phyloP scores from a whole-genome alignment of 2,329 filamentous ascomycete species.

The Diaporthe longicolla region DNA sequence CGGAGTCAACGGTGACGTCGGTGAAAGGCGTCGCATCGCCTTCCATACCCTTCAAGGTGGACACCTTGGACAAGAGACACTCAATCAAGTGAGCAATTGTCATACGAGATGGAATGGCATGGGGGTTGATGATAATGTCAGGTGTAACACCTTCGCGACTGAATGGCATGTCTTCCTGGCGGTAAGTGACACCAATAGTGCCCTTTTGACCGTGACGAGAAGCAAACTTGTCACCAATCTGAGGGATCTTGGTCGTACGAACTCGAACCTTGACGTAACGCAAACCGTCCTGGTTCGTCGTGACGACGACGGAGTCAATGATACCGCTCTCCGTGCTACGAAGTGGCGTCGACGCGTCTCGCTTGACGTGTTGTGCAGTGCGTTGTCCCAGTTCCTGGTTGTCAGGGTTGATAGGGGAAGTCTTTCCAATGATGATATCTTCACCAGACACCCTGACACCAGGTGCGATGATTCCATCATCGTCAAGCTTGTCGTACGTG shows the following conservation, averaged over 20 bases:
- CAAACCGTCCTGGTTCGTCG: slow-evolving; percentile 93
- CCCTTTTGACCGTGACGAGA: slow-evolving; percentile 99
- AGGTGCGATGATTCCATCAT: slow-evolving; percentile 94
- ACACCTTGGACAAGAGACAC: slow-evolving; percentile 96
- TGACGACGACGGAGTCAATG: slow-evolving; percentile 92
- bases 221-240: slow-evolving; percentile 99
- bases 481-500: slow-evolving; percentile 97
- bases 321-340: slow-evolving; percentile 98
- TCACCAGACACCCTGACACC: slow-evolving; percentile 96
- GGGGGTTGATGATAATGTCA: slow-evolving; percentile 98
- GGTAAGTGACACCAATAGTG: slow-evolving; percentile 98
- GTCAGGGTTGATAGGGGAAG: slow-evolving; percentile 92
- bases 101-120: slow-evolving; percentile 99
- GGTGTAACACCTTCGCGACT: slow-evolving; percentile 91
- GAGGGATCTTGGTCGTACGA: slow-evolving; percentile 95
- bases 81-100: slow-evolving; percentile 99
- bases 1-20: slow-evolving; percentile 94
- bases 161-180: slow-evolving; percentile 99
- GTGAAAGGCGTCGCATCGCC: slow-evolving; percentile 98
- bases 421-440: slow-evolving; percentile 99
- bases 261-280: slow-evolving; percentile 98
- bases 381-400: slow-evolving; percentile 94
- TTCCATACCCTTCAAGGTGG: slow-evolving; percentile 92
- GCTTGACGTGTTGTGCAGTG: slow-evolving; percentile 90
- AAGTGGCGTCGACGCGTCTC: slow-evolving; percentile 94